phyloP scores from a whole-genome alignment of 176 grass and related monocot genomes.

The Puccinellia tenuiflora region DNA sequence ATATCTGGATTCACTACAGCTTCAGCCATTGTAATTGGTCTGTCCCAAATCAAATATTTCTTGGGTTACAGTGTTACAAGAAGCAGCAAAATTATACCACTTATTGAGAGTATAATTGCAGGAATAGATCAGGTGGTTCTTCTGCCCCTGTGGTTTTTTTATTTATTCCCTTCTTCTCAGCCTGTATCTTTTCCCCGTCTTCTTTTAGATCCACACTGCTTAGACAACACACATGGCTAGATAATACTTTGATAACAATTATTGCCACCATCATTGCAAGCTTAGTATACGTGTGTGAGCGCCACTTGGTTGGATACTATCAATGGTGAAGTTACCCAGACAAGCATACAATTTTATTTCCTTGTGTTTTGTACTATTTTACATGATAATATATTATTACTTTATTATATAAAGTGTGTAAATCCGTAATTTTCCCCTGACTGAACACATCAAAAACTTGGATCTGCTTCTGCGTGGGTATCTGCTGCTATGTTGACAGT shows the following conservation, averaged over 20 bases:
- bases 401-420: not conserved
- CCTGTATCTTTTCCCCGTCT: not conserved
- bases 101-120: slow-evolving; percentile 75
- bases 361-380: not conserved
- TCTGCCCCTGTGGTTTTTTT: not conserved
- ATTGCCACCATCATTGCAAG: not conserved
- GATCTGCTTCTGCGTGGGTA: not conserved
- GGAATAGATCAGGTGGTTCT: slow-evolving; percentile 69
- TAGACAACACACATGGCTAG: not conserved
- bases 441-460: not conserved
- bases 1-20: slow-evolving; percentile 97
- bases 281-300: not conserved
- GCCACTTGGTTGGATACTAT: not conserved
- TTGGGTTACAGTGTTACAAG: slow-evolving; percentile 74
- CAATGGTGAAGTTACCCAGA: not conserved
- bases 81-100: slow-evolving; percentile 94
- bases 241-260: not conserved
- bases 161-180: slow-evolving; percentile 4
- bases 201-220: not conserved
- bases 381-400: not conserved
- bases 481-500: not conserved
- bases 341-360: not conserved
- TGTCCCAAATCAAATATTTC: slow-evolving; percentile 97
- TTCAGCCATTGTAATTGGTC: slow-evolving; percentile 87
- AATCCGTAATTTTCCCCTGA: not conserved